Conservation (phyloP, 768 basidiomycete genomes). For the Pleurotus citrinopileatus region DNA sequence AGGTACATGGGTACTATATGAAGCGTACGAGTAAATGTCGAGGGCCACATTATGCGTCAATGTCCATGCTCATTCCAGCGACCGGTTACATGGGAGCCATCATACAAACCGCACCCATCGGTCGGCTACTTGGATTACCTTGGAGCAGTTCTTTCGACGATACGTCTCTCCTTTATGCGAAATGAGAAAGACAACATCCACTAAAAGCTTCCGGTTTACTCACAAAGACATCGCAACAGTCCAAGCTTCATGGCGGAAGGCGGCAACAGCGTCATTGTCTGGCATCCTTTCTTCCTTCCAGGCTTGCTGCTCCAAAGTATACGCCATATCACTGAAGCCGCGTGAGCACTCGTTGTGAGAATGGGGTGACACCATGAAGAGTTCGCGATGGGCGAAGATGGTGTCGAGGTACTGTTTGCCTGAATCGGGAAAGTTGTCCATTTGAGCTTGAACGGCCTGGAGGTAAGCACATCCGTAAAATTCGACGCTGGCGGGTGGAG, state of each 20-base stretch:
- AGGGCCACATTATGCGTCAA: background rate
- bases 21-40: background rate
- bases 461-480: constrained; percentile 61
- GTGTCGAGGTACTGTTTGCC: constrained; percentile 76
- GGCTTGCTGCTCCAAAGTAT: constrained; percentile 55
- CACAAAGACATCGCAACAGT: constrained; percentile 32
- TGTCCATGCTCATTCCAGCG: constrained; percentile 6
- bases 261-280: constrained; percentile 65
- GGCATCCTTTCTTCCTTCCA: constrained; percentile 72
- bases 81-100: constrained; percentile 5
- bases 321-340: constrained; percentile 65
- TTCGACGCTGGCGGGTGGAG: constrained; percentile 24
- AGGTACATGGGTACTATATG: background rate
- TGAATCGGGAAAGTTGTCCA: constrained; percentile 55
- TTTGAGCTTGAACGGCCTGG: constrained; percentile 53
- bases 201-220: background rate
- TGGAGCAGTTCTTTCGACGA: constrained; percentile 11
- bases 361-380: constrained; percentile 54
- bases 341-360: constrained; percentile 64
- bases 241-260: constrained; percentile 71
- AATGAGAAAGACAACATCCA: background rate
- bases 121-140: background rate
- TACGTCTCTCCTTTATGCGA: background rate
- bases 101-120: background rate
- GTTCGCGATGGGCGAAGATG: constrained; percentile 76